phyloP scores from a whole-genome alignment of 2,329 filamentous ascomycete species.

The Cladosporium halotolerans region DNA sequence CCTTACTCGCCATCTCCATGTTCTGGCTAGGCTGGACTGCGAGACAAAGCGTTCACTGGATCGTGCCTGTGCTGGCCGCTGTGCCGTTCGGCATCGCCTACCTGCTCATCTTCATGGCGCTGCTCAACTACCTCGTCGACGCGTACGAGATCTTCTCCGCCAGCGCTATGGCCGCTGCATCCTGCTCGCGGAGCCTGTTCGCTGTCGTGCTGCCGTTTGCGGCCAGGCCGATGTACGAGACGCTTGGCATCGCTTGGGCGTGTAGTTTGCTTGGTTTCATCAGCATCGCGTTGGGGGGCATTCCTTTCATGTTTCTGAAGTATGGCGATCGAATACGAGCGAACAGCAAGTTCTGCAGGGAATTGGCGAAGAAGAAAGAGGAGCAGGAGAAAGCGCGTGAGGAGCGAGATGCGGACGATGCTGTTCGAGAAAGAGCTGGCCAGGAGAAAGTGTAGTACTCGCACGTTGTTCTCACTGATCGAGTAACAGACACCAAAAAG shows the following conservation, averaged over 20 bases:
- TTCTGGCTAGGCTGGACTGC: conserved; percentile 43
- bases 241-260: conserved; percentile 64
- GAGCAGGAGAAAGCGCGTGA: conserved; percentile 16
- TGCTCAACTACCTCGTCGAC: conserved; percentile 56
- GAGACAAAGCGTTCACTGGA: conserved; percentile 35
- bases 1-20: conserved; percentile 30
- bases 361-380: conserved; percentile 47
- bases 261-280: conserved; percentile 47
- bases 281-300: conserved; percentile 44
- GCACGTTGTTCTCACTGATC: neutral
- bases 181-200: conserved; percentile 70
- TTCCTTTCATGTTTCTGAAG: conserved; percentile 54
- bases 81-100: conserved; percentile 42
- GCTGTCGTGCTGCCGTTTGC: conserved; percentile 55
- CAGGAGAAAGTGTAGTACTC: neutral
- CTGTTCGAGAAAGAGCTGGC: neutral
- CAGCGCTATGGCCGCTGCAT: conserved; percentile 75
- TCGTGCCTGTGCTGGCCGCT: conserved; percentile 36
- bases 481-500: no score
- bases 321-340: conserved; percentile 50
- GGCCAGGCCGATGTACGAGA: conserved; percentile 54
- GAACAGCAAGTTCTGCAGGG: conserved; percentile 57
- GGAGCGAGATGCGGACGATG: conserved; percentile 10
- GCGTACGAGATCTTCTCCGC: conserved; percentile 71
- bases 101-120: conserved; percentile 46